These are phyloP conservation scores for Abortiporus biennis DNA, from an alignment of 1,284 basidiomycete species.

Conservation along the genomic window DNA sequence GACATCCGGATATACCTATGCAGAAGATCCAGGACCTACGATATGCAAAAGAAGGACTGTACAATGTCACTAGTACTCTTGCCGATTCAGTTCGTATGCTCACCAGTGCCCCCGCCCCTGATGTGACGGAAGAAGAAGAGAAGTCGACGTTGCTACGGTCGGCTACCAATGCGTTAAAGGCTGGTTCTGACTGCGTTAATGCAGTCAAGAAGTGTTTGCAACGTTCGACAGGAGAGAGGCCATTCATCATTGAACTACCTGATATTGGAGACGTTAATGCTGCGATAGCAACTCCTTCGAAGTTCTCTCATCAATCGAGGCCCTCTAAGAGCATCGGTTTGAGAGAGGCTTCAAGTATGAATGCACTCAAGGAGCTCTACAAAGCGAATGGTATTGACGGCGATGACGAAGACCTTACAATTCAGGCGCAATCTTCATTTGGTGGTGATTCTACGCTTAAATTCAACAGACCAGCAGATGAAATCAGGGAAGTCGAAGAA, in stretches of 20 bases:
- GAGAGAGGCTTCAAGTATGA: constrained; percentile 27
- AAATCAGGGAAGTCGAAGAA: neutral
- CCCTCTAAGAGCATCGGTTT: constrained; percentile 20
- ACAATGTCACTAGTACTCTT: constrained; percentile 80
- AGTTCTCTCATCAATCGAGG: constrained; percentile 32
- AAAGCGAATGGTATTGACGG: constrained; percentile 25
- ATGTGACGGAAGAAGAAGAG: constrained; percentile 72
- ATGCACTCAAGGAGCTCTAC: constrained; percentile 27
- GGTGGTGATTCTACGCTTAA: constrained; percentile 6
- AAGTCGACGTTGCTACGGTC: constrained; percentile 73
- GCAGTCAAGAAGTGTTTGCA: constrained; percentile 76
- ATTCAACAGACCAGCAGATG: neutral
- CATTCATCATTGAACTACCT: constrained; percentile 62
- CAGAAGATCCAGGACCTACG: constrained; percentile 55
- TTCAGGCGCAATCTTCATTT: constrained; percentile 36
- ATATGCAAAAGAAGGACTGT: constrained; percentile 76
- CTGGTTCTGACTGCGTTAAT: constrained; percentile 84
- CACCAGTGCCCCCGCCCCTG: constrained; percentile 43
- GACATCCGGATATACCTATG: constrained; percentile 55
- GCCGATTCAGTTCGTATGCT: constrained; percentile 84
- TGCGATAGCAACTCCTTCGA: constrained; percentile 39
- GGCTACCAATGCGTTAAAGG: constrained; percentile 83
- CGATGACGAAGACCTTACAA: constrained; percentile 45
- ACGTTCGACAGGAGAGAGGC: constrained; percentile 47
- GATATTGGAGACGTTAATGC: constrained; percentile 36